These are phyloP conservation scores for Petunia hybrid DNA, from an alignment of 305 asterid genomes.

Conservation along the genomic window DNA sequence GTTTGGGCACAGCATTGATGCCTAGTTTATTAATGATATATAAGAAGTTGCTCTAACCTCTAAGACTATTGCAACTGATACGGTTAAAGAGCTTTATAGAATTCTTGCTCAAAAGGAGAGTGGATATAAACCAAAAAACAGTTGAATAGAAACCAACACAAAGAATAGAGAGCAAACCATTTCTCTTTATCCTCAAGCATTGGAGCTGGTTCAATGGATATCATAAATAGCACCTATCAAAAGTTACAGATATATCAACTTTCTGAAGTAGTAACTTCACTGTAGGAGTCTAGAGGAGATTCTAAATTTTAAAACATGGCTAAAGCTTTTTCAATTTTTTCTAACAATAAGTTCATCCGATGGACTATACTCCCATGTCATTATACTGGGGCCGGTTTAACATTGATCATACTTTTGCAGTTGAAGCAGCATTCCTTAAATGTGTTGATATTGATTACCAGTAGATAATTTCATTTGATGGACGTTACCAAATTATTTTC, in stretches of 20 bases:
- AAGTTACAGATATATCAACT: constrained; percentile 44
- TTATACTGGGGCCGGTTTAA: not conserved
- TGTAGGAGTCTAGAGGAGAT: constrained; percentile 17
- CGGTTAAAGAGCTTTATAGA: not conserved
- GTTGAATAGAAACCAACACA: not conserved
- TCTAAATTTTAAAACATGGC: not conserved
- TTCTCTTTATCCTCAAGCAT: constrained; percentile 99
- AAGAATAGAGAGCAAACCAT: constrained; percentile 68
- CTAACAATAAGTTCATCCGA: not conserved
- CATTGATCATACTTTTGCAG: not conserved
- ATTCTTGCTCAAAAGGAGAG: not conserved
- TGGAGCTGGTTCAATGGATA: constrained; percentile 97
- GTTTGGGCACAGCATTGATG: not conserved
- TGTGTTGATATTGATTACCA: not conserved
- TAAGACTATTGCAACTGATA: constrained; percentile 20
- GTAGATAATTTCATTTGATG: not conserved
- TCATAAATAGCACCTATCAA: constrained; percentile 93
- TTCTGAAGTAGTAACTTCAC: constrained; percentile 34
- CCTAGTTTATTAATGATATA: not conserved
- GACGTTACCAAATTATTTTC: not conserved
- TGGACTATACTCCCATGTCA: constrained; percentile 20
- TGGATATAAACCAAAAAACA: not conserved
- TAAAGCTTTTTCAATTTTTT: not conserved
- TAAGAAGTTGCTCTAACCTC: not conserved
- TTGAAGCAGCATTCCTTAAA: constrained; percentile 21